A percentile compares a stretch with the other conserved stretches of the same genome.
Conservation (phyloP, 192 early-diverging fungal genomes). For the Diversispora eburnea region DNA sequence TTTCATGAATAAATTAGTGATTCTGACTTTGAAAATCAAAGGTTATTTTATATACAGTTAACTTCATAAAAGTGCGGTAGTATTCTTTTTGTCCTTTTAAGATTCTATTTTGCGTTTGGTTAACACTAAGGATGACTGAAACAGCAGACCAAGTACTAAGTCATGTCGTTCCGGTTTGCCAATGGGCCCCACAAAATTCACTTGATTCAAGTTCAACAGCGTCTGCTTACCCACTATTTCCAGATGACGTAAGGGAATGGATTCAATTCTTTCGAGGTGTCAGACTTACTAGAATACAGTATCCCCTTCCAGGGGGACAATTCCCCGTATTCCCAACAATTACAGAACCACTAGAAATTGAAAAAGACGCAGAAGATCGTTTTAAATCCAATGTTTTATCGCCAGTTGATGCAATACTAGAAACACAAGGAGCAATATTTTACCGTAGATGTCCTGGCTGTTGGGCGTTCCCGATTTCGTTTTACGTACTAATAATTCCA, state of each 20-base stretch:
- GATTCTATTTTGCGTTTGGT: too few species aligned
- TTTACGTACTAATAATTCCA: constrained; percentile 13
- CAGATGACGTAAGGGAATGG: neutral
- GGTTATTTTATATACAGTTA: too few species aligned
- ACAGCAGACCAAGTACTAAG: constrained; percentile 8
- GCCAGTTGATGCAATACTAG: neutral
- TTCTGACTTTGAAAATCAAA: too few species aligned
- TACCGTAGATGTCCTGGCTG: too few species aligned
- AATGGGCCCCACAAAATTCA: constrained; percentile 1
- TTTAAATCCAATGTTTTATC: neutral
- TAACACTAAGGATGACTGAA: constrained; percentile 1
- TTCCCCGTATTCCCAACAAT: neutral
- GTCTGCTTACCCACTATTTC: neutral
- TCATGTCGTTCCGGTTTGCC: neutral
- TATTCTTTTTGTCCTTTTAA: neutral
- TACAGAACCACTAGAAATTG: neutral
- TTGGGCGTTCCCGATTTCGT: neutral
- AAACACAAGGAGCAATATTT: neutral
- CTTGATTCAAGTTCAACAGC: neutral
- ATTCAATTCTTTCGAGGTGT: neutral
- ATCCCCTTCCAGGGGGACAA: neutral
- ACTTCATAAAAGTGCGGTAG: neutral
- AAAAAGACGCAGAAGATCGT: constrained; percentile 1
- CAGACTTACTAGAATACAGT: neutral
- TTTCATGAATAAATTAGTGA: too few species aligned